Conservation (phyloP, 345 rosid genomes). For the Brassica nigra region DNA sequence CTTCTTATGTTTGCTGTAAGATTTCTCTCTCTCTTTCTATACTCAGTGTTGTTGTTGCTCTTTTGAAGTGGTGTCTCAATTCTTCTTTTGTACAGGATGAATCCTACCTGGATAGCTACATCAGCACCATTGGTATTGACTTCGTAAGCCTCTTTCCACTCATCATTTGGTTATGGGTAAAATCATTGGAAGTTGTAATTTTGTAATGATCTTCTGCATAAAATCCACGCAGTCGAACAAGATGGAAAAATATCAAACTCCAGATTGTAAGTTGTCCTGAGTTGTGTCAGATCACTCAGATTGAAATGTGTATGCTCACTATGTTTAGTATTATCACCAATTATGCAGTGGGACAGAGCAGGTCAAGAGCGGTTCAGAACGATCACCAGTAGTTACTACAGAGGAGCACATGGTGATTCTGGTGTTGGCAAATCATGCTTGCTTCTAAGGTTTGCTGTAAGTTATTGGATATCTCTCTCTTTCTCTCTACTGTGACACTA, state of each 20-base stretch:
- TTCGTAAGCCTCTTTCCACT: conserved; percentile 56
- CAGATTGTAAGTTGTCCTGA: too few relatives aligned
- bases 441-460: too few relatives aligned
- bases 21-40: not conserved
- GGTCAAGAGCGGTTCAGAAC: conserved; percentile 93
- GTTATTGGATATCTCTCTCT: too few relatives aligned
- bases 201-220: conserved; percentile 45
- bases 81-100: conserved; percentile 59
- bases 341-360: conserved; percentile 84
- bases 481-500: too few relatives aligned
- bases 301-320: not conserved
- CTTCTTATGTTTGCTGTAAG: conserved; percentile 53
- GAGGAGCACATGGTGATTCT: conserved; percentile 62
- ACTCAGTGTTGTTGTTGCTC: not conserved
- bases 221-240: conserved; percentile 87
- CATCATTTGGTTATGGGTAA: not conserved
- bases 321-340: not conserved
- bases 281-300: not conserved
- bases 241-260: conserved; percentile 70
- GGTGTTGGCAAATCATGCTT: conserved; percentile 41
- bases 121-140: conserved; percentile 81
- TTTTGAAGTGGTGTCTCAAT: not conserved
- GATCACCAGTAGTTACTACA: conserved; percentile 86
- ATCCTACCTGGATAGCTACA: conserved; percentile 67
- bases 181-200: not conserved